phyloP scores from a whole-genome alignment of 2,329 filamentous ascomycete species.

The Exophiala phaeomuriformis region DNA sequence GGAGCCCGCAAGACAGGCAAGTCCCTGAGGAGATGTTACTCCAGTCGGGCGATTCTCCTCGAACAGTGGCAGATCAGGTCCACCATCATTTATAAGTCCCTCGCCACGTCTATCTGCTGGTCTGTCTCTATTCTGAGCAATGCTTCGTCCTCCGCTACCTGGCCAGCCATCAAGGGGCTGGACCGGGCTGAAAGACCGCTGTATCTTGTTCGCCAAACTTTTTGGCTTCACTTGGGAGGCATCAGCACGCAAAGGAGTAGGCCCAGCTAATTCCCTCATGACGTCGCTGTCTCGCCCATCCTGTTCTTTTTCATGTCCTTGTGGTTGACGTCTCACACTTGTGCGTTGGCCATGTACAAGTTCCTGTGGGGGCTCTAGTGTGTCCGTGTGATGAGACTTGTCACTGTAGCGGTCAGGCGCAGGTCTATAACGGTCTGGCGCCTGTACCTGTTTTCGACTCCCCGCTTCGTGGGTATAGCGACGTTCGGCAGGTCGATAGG shows the following conservation, averaged over 20 bases:
- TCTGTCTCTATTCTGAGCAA: background rate
- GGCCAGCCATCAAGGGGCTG: background rate
- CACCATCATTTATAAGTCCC: background rate
- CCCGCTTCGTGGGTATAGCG: background rate
- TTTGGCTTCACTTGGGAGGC: background rate
- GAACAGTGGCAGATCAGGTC: background rate
- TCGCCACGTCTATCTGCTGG: background rate
- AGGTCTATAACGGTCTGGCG: background rate
- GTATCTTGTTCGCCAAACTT: background rate
- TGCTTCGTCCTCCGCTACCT: background rate
- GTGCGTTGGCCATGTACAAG: background rate
- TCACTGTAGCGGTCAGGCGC: background rate
- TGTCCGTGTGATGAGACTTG: background rate
- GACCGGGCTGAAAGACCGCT: background rate
- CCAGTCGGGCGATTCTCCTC: background rate
- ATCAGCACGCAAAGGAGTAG: background rate
- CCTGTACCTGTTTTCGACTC: background rate
- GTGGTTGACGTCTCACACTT: background rate
- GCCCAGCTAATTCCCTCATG: no score
- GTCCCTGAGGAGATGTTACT: no score
- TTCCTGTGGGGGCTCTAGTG: background rate
- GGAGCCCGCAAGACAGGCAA: no score
- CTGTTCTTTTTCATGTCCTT: background rate
- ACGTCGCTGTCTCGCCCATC: no score
- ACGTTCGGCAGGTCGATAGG: background rate